Percentiles rank a stretch among this genome's conserved stretches.
phyloP scores from a whole-genome alignment of 352 stramenopile genomes.

The Pythium phragmiticola region DNA sequence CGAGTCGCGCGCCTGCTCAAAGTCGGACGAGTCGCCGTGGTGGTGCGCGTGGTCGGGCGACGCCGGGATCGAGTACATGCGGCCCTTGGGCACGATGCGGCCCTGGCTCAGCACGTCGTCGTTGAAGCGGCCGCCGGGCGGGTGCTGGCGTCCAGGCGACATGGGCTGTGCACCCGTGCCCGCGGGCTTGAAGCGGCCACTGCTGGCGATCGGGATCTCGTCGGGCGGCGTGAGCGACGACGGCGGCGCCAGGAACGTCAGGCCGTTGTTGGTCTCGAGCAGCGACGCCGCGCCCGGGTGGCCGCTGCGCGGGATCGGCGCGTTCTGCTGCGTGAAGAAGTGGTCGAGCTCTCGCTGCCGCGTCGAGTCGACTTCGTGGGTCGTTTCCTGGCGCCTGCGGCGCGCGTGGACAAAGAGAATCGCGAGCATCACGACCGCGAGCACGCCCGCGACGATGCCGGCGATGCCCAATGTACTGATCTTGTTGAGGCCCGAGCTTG shows the following conservation, averaged over 20 bases:
- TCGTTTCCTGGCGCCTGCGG: slow-evolving; percentile 24
- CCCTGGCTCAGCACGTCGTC: slow-evolving; percentile 16
- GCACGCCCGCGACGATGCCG: slow-evolving; percentile 47
- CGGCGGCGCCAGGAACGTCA: slow-evolving; percentile 15
- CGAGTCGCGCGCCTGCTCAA: slow-evolving; percentile 2
- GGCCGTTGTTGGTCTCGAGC: slow-evolving; percentile 16
- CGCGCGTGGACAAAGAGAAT: slow-evolving; percentile 57
- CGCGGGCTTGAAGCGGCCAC: slow-evolving; percentile 38
- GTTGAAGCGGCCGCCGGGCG: slow-evolving; percentile 1
- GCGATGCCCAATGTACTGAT: slow-evolving; percentile 23
- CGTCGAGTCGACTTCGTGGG: slow-evolving; percentile 10
- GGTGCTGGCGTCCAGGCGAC: background rate
- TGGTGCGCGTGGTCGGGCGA: slow-evolving; percentile 1
- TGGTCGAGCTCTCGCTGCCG: slow-evolving; percentile 20
- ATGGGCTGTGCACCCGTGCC: background rate
- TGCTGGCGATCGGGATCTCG: slow-evolving; percentile 38
- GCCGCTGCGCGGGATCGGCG: slow-evolving; percentile 9
- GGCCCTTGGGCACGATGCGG: slow-evolving; percentile 5
- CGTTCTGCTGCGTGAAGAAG: slow-evolving; percentile 10
- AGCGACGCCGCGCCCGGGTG: slow-evolving; percentile 20
- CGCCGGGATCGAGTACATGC: slow-evolving; percentile 17
- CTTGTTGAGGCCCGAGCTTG: background rate
- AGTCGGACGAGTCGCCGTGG: slow-evolving; percentile 4
- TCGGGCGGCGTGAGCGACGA: slow-evolving; percentile 6
- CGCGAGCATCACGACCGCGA: slow-evolving; percentile 45